phyloP scores from a whole-genome alignment of 2,329 filamentous ascomycete genomes.

The Aquanectria penicillioides region DNA sequence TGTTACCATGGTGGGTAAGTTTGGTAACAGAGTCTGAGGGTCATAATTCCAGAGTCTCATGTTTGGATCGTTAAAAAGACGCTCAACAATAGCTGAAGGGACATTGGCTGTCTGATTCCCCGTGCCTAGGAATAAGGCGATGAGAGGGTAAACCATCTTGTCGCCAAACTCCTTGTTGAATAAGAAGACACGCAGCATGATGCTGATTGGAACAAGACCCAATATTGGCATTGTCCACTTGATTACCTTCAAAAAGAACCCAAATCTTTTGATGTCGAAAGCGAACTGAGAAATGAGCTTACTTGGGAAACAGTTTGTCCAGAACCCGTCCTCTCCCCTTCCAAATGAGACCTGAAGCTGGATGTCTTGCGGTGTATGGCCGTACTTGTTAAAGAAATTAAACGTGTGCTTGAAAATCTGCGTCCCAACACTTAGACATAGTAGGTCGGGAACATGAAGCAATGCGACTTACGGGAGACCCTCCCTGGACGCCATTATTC shows the following conservation, averaged over 20 bases:
- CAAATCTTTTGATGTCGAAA: constrained; percentile 50
- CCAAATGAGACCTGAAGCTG: constrained; percentile 71
- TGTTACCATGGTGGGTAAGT: constrained; percentile 72
- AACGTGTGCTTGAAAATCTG: constrained; percentile 75
- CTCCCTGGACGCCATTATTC: constrained; percentile 73
- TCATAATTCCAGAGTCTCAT: constrained; percentile 71
- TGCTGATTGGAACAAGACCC: constrained; percentile 69
- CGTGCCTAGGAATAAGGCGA: constrained; percentile 78
- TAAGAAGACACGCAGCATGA: constrained; percentile 73
- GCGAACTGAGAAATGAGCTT: constrained; percentile 65
- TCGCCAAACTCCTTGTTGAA: constrained; percentile 78
- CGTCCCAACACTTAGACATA: not conserved
- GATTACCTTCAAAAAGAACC: constrained; percentile 51
- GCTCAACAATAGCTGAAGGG: constrained; percentile 72
- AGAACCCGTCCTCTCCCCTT: constrained; percentile 68
- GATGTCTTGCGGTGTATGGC: constrained; percentile 65
- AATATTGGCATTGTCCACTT: constrained; percentile 69
- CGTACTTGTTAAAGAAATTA: constrained; percentile 69
- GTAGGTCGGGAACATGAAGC: not conserved
- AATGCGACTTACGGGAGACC: constrained; percentile 47
- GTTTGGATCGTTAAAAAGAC: constrained; percentile 66
- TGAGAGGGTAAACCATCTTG: constrained; percentile 75
- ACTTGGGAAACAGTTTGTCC: constrained; percentile 73
- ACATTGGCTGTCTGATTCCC: constrained; percentile 80
- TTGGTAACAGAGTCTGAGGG: constrained; percentile 62